Evolutionary conservation across 257 asterid genomes (phyloP), one percentile per base, ranked within the genome.

Genomic region (Capsicum rhomboideum): DNA sequence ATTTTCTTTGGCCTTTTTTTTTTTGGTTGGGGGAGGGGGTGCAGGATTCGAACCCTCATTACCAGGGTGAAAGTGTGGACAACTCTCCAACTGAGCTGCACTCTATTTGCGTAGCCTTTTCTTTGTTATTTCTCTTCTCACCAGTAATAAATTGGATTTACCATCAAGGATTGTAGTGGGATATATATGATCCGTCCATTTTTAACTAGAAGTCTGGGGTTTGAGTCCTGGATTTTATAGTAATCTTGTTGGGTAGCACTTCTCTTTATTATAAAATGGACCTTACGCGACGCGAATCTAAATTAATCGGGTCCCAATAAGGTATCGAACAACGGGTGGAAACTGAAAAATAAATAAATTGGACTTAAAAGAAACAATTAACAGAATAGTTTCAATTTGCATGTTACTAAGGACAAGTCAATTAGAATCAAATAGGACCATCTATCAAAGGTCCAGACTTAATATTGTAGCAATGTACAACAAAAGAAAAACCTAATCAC

Each of bases 111-210:
- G 58, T 14, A 53, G 59, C 59, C 59, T 53, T 53, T 16, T 16
- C n/a, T 53, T 53, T 53, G 59, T 50, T 16, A 6, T 16, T 53
- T 53, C 6, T 18, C n/a, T 53, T 53, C 59, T 53, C 59, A 53
- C 2, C 6, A 53, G 59, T 17, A 18, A 20, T 6, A 52, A 52
- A 52, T 14, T 52, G 7, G 8, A 52, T 18, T 52, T 14, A 52
- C 12, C 21, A 8, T n/a, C 11, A 0, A 0, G 12, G 2, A 1
- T 16, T 17, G n/a, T 7, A 6, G 0, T 0, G 21, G 18, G 7
- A 66, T 29, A 2, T 2, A 66, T 66, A 66, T 4, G 46, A 14
- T 29, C 13, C 10, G 6, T 66, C 1, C 12, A 29, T 3, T 0
- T 0, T 28, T 28, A 4, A 29, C 4, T 16, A 66, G 10, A 66